Percentiles rank a stretch among this genome's conserved stretches.
Conservation (phyloP, 805 yeast genomes). For the Brettanomyces naardenensis region DNA sequence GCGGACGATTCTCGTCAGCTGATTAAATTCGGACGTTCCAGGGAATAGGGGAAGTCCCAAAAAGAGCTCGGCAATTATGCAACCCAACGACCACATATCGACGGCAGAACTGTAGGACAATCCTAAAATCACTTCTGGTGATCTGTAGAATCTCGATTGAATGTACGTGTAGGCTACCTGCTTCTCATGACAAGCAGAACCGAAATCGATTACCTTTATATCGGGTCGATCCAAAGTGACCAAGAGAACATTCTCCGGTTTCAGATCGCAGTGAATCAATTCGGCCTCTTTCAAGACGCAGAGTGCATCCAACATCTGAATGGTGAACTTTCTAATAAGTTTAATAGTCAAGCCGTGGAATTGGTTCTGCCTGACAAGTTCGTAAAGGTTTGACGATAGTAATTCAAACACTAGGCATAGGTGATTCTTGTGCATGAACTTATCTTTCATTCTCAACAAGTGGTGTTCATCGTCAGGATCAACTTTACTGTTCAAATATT, state of each 20-base stretch:
- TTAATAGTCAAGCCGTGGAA: slow-evolving; percentile 83
- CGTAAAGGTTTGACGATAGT: slow-evolving; percentile 81
- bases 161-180: slow-evolving; percentile 87
- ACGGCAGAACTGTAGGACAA: slow-evolving; percentile 87
- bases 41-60: slow-evolving; percentile 91
- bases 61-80: slow-evolving; percentile 50
- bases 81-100: slow-evolving; percentile 69
- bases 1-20: slow-evolving; percentile 70
- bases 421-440: slow-evolving; percentile 88
- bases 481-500: slow-evolving; percentile 63
- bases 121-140: slow-evolving; percentile 91
- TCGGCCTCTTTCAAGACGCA: slow-evolving; percentile 74
- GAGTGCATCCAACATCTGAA: slow-evolving; percentile 75
- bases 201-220: slow-evolving; percentile 91
- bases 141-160: slow-evolving; percentile 87
- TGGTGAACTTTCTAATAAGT: slow-evolving; percentile 68
- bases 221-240: slow-evolving; percentile 76
- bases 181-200: slow-evolving; percentile 88
- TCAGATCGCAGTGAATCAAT: slow-evolving; percentile 91
- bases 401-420: slow-evolving; percentile 89
- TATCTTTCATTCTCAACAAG: slow-evolving; percentile 73
- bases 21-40: slow-evolving; percentile 91
- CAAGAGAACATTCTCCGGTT: slow-evolving; percentile 89
- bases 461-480: slow-evolving; percentile 68
- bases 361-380: slow-evolving; percentile 84